A percentile compares a stretch with the other conserved stretches of the same genome.
These are phyloP conservation scores for Pisolithus marmoratus DNA, from an alignment of 768 basidiomycete species.

Conservation along the genomic window DNA sequence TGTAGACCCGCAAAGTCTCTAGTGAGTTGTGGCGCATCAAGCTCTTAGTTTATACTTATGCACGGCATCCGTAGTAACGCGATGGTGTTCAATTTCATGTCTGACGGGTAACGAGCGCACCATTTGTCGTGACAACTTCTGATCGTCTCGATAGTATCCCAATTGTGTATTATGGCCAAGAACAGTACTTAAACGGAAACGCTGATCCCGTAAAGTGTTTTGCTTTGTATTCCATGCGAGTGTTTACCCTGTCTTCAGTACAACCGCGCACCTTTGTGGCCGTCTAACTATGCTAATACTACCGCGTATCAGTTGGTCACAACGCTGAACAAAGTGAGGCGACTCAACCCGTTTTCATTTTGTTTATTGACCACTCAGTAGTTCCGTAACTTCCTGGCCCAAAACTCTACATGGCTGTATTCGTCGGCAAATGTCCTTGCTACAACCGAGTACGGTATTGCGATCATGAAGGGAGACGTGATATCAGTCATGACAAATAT, in stretches of 20 bases:
- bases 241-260: conserved; percentile 31
- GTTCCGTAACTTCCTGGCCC: conserved; percentile 65
- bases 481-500: conserved; percentile 64
- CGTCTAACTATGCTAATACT: conserved; percentile 57
- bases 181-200: conserved; percentile 61
- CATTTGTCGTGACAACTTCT: neutral
- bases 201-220: conserved; percentile 52
- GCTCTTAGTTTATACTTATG: neutral
- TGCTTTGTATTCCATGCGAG: neutral
- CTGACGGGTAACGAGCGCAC: conserved; percentile 45
- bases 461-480: conserved; percentile 58
- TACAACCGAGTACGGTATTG: conserved; percentile 46
- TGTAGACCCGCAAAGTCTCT: conserved; percentile 66
- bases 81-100: conserved; percentile 70
- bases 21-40: conserved; percentile 33
- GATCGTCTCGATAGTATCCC: conserved; percentile 44
- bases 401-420: conserved; percentile 44
- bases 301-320: conserved; percentile 52
- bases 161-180: conserved; percentile 78
- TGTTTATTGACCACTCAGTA: conserved; percentile 14
- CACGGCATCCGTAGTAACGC: conserved; percentile 48
- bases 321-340: conserved; percentile 41
- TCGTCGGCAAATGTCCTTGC: conserved; percentile 49
- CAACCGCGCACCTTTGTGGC: conserved; percentile 76
- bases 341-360: neutral